Evolutionary conservation across 208 protist genomes (phyloP).

Genomic region (Trichomonas vaginalis): DNA sequence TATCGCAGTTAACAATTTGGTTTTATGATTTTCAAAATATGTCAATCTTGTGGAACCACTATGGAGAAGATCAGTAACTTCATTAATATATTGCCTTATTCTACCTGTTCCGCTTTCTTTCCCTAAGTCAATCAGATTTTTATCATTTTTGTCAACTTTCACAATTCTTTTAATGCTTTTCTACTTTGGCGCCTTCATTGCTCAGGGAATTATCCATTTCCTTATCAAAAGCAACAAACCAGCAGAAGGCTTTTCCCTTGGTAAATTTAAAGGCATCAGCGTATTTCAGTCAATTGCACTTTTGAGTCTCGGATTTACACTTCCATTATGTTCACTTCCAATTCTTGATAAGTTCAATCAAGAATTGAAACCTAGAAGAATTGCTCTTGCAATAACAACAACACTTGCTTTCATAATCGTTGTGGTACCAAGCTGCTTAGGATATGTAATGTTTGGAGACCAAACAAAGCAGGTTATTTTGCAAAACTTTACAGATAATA

Average conservation of each 20-base stretch:
- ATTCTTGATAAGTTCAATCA: not conserved
- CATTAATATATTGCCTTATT: not conserved
- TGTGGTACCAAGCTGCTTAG: not conserved
- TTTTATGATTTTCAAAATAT: not conserved
- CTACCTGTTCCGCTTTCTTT: not conserved
- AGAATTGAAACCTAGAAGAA: not conserved
- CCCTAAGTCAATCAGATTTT: not conserved
- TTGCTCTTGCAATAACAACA: not conserved
- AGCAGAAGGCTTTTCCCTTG: not conserved
- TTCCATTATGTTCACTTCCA: not conserved
- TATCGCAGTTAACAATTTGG: not conserved
- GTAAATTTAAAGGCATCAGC: not conserved
- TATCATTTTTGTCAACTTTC: not conserved
- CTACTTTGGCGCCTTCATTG: not conserved
- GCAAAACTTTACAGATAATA: not conserved
- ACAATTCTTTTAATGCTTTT: not conserved
- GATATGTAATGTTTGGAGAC: not conserved
- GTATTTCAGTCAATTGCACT: not conserved
- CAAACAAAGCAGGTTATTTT: not conserved
- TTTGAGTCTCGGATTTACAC: not conserved
- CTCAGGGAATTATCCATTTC: not conserved
- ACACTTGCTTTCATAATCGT: not conserved
- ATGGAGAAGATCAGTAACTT: not conserved
- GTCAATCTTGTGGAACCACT: not conserved
- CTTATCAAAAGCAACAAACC: not conserved